Evolutionary conservation across 75 land plant genomes (phyloP).

Genomic region (Adiantum capillusveneris): DNA sequence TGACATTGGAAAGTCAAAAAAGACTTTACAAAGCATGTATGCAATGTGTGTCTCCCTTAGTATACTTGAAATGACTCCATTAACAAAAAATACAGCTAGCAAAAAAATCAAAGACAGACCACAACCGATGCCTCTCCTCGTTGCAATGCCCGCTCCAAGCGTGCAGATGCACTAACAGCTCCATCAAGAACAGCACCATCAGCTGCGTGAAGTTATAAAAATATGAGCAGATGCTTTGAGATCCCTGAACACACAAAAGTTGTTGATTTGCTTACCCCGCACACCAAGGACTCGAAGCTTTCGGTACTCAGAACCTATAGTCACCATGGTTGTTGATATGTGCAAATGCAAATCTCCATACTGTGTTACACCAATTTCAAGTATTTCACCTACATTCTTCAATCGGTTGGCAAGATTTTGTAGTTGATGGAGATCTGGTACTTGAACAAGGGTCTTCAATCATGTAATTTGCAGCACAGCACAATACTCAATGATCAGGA

Average conservation of each 20-base stretch:
- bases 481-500: no score
- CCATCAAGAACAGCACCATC: slow-evolving; percentile 35
- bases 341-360: slow-evolving; percentile 86
- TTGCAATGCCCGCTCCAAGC: slow-evolving; percentile 53
- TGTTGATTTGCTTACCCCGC: slow-evolving; percentile 47
- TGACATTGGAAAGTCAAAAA: no score
- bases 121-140: slow-evolving; percentile 78
- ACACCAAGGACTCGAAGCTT: slow-evolving; percentile 70
- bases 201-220: slow-evolving; percentile 11
- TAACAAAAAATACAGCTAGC: no score
- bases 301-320: slow-evolving; percentile 76
- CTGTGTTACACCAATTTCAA: slow-evolving; percentile 62
- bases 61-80: no score
- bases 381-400: slow-evolving; percentile 78
- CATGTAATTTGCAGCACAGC: background rate
- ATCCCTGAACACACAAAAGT: no score
- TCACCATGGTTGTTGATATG: slow-evolving; percentile 67
- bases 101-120: no score
- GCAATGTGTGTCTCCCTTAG: no score
- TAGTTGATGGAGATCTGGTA: slow-evolving; percentile 66
- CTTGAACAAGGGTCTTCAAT: slow-evolving; percentile 63
- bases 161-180: slow-evolving; percentile 47
- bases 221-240: background rate
- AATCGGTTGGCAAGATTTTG: slow-evolving; percentile 76
- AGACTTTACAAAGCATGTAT: no score